Base-by-base conservation (phyloP, 306 rosid species). In the Vigna nakashimae region DNA sequence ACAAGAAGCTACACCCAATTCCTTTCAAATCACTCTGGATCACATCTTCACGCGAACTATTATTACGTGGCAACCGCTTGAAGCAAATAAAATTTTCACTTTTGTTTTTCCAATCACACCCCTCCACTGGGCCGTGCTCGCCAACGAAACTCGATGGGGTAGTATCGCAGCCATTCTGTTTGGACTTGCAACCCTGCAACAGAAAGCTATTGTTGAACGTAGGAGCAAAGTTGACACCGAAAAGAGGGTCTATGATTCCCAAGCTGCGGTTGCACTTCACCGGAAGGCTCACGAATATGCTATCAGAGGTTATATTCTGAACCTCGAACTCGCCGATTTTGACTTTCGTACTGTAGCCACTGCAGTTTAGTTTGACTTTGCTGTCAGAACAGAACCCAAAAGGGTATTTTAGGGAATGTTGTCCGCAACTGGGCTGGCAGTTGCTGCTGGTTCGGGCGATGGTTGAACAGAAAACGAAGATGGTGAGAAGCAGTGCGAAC, bases 371-470 rank as follows among this genome's bases (percentile, higher is more conserved):
- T 63, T 1, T 78, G 86, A 95, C 75, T 80, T 8, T 1, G 46
- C 89, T 87, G 0, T 38, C 81, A 0, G 13, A 43, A 0, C 90
- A 79, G 84, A 91, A 91, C 1, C 96, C 97, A 8, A 95, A 95
- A 42, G 99, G 98, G 68, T 84, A 86, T 0, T n/a, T 79, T 14
- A 92, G 80, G 13, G 83, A 38, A 42, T 55, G 69, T 32, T 71
- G 59, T 49, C 80, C 81, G 68, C 94, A 92, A 22, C 62, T 32
- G 51, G 5, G 14, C 0, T 0, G 1, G 80, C 91, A 87, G 53
- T 10, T 15, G 62, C 0, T 18, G 2, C 20, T 9, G 69, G 38
- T 73, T 22, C 80, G 38, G 2, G 90, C 83, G 71, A 43, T 18
- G 30, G 90, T 68, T 64, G 88, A 32, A 46, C 69, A 72, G 57